Evolutionary conservation across 2,329 filamentous ascomycete genomes (phyloP).

Genomic region (Botryotinia narcissicola): DNA sequence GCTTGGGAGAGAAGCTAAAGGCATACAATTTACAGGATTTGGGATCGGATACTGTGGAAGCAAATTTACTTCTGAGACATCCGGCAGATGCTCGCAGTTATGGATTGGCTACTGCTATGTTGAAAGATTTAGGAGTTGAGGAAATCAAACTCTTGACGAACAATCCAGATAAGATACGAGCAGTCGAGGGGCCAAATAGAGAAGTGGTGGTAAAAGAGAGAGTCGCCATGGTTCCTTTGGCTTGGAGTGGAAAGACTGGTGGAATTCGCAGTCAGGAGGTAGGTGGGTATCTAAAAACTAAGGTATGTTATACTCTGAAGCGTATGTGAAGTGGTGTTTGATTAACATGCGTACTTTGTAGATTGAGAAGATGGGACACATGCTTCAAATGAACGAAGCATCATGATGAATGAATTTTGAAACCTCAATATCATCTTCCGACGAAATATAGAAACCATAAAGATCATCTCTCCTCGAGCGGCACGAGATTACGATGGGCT

Average conservation of each 20-base stretch:
- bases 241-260: conserved; percentile 76
- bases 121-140: conserved; percentile 76
- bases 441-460: background rate
- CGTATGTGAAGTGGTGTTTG: no score
- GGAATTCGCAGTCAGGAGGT: conserved; percentile 87
- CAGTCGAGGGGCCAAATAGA: conserved; percentile 85
- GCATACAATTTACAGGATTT: conserved; percentile 97
- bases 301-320: conserved; percentile 57
- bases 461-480: background rate
- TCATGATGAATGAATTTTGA: conserved; percentile 21
- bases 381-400: conserved; percentile 55
- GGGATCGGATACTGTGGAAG: conserved; percentile 96
- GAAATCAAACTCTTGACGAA: conserved; percentile 88
- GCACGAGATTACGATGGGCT: background rate
- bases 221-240: conserved; percentile 92
- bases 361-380: conserved; percentile 88
- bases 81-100: conserved; percentile 94
- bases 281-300: conserved; percentile 90
- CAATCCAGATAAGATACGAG: conserved; percentile 94
- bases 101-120: conserved; percentile 92
- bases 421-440: background rate
- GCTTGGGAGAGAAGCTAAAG: conserved; percentile 91
- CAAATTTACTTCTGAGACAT: conserved; percentile 85
- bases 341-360: conserved; percentile 39
- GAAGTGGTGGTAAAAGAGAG: conserved; percentile 86